A percentile compares a stretch with the other conserved stretches of the same genome.
Evolutionary conservation across 1,284 basidiomycete species (phyloP).

Genomic region (Apiotrichum porosum): DNA sequence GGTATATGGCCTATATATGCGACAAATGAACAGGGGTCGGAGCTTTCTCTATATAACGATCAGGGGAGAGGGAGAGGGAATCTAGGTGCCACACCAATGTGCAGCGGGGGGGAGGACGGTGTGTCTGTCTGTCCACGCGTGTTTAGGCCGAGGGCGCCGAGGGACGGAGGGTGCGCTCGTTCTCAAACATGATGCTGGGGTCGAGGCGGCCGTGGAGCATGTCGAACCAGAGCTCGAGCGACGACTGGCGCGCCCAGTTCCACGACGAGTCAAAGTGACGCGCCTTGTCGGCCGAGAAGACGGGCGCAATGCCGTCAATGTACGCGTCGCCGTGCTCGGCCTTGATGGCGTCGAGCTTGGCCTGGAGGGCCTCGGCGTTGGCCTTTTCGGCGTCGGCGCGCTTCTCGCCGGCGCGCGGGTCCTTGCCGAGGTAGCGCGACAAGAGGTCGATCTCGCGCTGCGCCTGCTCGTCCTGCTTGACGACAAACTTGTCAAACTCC

Average conservation of each 20-base stretch:
- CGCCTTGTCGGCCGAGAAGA: constrained; percentile 91
- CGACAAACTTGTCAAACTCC: constrained; percentile 93
- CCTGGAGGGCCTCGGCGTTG: constrained; percentile 62
- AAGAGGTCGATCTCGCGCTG: constrained; percentile 90
- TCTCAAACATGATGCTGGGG: constrained; percentile 43
- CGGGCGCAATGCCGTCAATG: constrained; percentile 88
- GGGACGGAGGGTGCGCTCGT: constrained; percentile 29
- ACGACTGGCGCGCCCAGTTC: constrained; percentile 98
- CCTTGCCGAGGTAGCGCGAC: constrained; percentile 90
- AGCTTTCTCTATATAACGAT: constrained; percentile 7
- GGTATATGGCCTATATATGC: constrained; percentile 8
- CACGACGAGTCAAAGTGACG: constrained; percentile 97
- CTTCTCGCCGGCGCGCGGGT: constrained; percentile 85
- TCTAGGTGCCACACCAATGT: too few relatives aligned
- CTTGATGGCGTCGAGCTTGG: constrained; percentile 73
- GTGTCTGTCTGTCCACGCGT: not conserved
- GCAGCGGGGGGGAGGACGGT: too few relatives aligned
- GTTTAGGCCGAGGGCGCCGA: constrained; percentile 10
- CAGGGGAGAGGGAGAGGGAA: not conserved
- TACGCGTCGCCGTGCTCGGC: constrained; percentile 80
- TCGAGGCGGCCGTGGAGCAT: constrained; percentile 77
- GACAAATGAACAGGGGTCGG: constrained; percentile 11
- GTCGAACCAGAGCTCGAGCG: constrained; percentile 92
- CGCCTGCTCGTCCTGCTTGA: constrained; percentile 87
- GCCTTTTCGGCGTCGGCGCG: constrained; percentile 78